phyloP scores from a whole-genome alignment of 192 early-diverging fungal species.

The Dispira simplex region DNA sequence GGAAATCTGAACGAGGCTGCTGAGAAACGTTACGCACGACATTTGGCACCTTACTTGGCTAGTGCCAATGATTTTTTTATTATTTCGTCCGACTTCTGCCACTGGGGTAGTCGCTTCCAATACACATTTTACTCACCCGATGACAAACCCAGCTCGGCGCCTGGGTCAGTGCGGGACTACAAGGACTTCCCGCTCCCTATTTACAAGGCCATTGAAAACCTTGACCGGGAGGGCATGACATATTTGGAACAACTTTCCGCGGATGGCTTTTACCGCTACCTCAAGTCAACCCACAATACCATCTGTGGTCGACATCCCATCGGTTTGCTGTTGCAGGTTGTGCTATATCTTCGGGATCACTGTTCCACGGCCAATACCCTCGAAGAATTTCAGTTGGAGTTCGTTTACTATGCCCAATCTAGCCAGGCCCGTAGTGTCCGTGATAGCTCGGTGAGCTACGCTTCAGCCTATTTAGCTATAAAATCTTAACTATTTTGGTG shows the following conservation, averaged over 20 bases:
- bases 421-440: constrained; percentile 31
- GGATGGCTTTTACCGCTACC: constrained; percentile 46
- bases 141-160: constrained; percentile 9
- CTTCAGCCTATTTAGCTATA: constrained; percentile 29
- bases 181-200: constrained; percentile 34
- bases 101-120: constrained; percentile 82
- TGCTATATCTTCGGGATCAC: constrained; percentile 19
- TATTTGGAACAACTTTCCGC: constrained; percentile 48
- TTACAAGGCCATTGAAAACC: constrained; percentile 52
- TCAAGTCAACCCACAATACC: constrained; percentile 69
- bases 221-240: constrained; percentile 75
- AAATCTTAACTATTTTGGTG: too few relatives aligned
- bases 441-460: constrained; percentile 72
- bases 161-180: not conserved
- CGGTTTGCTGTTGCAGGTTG: constrained; percentile 56
- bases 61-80: constrained; percentile 67
- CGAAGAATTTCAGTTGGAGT: constrained; percentile 29
- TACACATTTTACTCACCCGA: constrained; percentile 49
- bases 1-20: constrained; percentile 43
- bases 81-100: constrained; percentile 96
- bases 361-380: not conserved
- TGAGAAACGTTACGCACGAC: constrained; percentile 49
- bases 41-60: constrained; percentile 60
- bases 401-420: constrained; percentile 79
- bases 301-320: constrained; percentile 94